phyloP scores from a whole-genome alignment of 1,139 yeast species.

The Blastobotrys serpentis region DNA sequence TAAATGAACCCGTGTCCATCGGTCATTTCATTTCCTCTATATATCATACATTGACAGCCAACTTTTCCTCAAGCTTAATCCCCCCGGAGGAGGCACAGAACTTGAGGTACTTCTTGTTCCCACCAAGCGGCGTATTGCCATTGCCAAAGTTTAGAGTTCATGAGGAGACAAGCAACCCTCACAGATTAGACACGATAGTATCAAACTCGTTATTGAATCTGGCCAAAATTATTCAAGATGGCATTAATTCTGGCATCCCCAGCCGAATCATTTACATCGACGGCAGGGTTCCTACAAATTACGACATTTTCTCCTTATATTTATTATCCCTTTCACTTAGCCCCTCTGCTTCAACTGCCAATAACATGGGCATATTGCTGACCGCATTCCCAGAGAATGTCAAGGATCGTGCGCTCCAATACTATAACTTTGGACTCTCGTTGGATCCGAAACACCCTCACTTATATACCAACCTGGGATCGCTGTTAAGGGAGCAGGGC shows the following conservation, averaged over 20 bases:
- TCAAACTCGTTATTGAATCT: conserved; percentile 37
- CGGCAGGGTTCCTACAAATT: conserved; percentile 34
- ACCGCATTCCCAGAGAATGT: conserved; percentile 28
- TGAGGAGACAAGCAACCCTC: no score
- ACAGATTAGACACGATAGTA: conserved; percentile 23
- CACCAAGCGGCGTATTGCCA: conserved; percentile 24
- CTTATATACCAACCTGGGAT: conserved; percentile 38
- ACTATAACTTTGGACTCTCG: conserved; percentile 36
- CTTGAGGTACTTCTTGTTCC: conserved; percentile 21
- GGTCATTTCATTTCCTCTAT: conserved; percentile 13
- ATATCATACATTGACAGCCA: conserved; percentile 8
- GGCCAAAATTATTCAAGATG: conserved; percentile 40
- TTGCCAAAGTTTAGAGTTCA: conserved; percentile 14
- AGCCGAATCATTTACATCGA: conserved; percentile 30
- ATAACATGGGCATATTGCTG: conserved; percentile 38
- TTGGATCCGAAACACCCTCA: conserved; percentile 39
- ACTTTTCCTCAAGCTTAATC: conserved; percentile 16
- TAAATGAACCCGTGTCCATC: conserved; percentile 10
- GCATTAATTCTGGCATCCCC: conserved; percentile 35
- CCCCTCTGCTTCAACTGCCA: conserved; percentile 38
- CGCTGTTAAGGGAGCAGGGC: conserved; percentile 38
- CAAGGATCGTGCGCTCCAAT: conserved; percentile 32
- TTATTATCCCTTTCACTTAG: conserved; percentile 35
- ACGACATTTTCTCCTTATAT: conserved; percentile 35
- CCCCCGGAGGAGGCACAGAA: conserved; percentile 23